Percentiles rank a stretch among this genome's conserved stretches.
Evolutionary conservation across 495 filamentous ascomycete species (phyloP).

Genomic region (Penicillium odoratum): DNA sequence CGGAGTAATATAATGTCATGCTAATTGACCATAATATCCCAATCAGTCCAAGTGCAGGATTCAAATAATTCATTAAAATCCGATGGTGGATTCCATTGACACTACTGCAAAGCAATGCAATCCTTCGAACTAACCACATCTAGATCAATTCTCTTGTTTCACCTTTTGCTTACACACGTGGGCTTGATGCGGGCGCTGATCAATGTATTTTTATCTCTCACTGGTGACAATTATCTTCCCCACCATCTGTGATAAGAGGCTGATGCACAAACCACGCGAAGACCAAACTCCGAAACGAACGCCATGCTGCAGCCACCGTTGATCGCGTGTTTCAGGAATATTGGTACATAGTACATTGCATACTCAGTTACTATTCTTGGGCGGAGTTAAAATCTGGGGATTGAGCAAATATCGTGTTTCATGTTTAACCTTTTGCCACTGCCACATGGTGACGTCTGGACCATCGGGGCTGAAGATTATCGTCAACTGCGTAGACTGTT

Average conservation of each 20-base stretch:
- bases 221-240: not conserved
- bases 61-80: not conserved
- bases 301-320: conserved; percentile 10
- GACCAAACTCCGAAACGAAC: conserved; percentile 14
- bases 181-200: conserved; percentile 14
- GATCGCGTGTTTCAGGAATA: conserved; percentile 16
- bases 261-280: conserved; percentile 11
- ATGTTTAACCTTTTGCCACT: not conserved
- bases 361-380: conserved; percentile 1
- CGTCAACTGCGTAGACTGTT: no score
- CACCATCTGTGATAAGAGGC: not conserved
- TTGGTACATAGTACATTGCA: not conserved
- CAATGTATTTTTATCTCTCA: conserved; percentile 13
- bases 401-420: not conserved
- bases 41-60: not conserved
- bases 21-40: conserved; percentile 7
- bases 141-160: conserved; percentile 11
- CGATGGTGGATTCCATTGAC: not conserved
- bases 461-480: not conserved
- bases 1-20: not conserved
- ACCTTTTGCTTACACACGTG: conserved; percentile 21
- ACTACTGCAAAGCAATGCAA: conserved; percentile 12
- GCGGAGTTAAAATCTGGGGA: not conserved
- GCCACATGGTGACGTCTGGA: not conserved
- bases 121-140: conserved; percentile 8